Evolutionary conservation across 495 filamentous ascomycete genomes (phyloP).

Genomic region (Talaromyces proteolyticus): DNA sequence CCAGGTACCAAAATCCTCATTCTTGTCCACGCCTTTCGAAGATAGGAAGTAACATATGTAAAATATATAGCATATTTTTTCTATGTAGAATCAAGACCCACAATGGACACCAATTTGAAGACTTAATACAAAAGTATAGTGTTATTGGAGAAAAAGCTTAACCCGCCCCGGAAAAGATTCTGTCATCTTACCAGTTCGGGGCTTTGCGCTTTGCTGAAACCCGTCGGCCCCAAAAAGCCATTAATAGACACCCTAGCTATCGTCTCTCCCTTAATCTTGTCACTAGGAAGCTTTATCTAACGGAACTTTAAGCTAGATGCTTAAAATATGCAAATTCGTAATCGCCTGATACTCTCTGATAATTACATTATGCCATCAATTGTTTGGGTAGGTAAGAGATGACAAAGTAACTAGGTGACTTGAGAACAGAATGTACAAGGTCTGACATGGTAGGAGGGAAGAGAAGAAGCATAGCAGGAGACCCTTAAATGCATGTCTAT

Average conservation of each 20-base stretch:
- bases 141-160: neutral
- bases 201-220: neutral
- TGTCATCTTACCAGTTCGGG: neutral
- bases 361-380: neutral
- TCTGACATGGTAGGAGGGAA: neutral
- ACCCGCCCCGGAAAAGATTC: too few relatives aligned
- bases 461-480: neutral
- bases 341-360: neutral
- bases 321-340: neutral
- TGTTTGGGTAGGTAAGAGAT: neutral
- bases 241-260: neutral
- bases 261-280: neutral
- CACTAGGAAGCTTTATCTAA: neutral
- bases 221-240: neutral
- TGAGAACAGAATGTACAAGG: neutral
- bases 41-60: neutral
- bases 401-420: neutral
- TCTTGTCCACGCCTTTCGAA: neutral
- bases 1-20: too few relatives aligned
- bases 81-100: neutral
- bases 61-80: neutral
- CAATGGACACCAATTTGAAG: neutral
- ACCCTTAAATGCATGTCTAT: neutral
- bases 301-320: neutral
- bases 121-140: neutral